A percentile compares a stretch with the other conserved stretches of the same genome.
phyloP scores from a whole-genome alignment of 768 basidiomycete species.

The Thelephora aurantiotincta region DNA sequence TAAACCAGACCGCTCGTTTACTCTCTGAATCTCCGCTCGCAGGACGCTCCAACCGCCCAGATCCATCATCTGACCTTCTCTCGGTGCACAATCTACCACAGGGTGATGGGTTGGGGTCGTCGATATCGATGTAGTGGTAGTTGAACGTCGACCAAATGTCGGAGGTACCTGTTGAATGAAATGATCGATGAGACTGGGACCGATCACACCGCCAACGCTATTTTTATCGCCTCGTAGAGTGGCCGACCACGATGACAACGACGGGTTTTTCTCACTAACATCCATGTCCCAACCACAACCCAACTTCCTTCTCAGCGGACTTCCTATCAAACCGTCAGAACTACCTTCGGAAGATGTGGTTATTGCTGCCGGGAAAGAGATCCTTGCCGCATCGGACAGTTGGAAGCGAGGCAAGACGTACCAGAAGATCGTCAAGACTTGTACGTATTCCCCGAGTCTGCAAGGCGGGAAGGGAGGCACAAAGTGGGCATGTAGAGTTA shows the following conservation, averaged over 20 bases:
- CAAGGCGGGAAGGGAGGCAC: slow-evolving; percentile 43
- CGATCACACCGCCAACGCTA: no score
- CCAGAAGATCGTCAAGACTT: slow-evolving; percentile 38
- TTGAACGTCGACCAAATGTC: no score
- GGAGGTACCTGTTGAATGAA: no score
- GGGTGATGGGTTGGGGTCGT: no score
- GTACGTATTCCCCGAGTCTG: slow-evolving; percentile 18
- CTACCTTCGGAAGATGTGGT: slow-evolving; percentile 48
- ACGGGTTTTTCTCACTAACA: slow-evolving; percentile 12
- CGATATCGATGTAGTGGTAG: no score
- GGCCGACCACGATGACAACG: slow-evolving; percentile 24
- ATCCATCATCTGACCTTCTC: no score
- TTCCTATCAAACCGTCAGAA: slow-evolving; percentile 21
- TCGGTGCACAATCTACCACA: no score
- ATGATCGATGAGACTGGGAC: no score
- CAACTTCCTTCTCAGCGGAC: background rate
- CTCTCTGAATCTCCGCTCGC: no score
- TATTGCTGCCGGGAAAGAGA: slow-evolving; percentile 33
- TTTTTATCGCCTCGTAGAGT: no score
- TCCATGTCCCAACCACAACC: slow-evolving; percentile 17
- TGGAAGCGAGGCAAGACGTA: slow-evolving; percentile 64
- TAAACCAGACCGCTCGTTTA: no score
- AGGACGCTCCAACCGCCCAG: no score
- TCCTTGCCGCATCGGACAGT: slow-evolving; percentile 38
- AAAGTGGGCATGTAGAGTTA: slow-evolving; percentile 55